Conservation (phyloP, 306 rosid species). For the Inga leiocalycina region DNA sequence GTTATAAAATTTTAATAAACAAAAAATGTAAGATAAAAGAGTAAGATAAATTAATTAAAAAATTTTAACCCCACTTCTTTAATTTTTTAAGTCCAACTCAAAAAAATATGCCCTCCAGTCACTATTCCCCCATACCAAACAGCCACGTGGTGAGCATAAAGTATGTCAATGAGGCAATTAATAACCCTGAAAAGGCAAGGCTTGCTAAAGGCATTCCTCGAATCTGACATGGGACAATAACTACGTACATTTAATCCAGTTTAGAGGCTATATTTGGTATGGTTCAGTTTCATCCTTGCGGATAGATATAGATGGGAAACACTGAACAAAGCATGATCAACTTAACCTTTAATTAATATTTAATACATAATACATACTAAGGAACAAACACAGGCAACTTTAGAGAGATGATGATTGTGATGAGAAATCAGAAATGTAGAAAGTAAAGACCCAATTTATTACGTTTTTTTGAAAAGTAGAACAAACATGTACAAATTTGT, state of each 20-base stretch:
- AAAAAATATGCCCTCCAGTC: no score
- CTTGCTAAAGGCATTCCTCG: background rate
- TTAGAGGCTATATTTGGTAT: background rate
- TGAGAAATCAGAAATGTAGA: conserved; percentile 6
- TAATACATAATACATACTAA: background rate
- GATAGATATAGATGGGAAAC: background rate
- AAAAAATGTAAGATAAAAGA: no score
- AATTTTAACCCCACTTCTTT: no score
- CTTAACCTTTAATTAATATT: conserved; percentile 7
- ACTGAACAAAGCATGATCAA: conserved; percentile 25
- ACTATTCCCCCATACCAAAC: no score
- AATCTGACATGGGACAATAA: conserved; percentile 25
- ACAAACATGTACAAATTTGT: conserved; percentile 30
- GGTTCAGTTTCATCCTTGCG: background rate
- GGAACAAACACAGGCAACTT: background rate
- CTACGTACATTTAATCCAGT: background rate
- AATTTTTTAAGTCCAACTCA: no score
- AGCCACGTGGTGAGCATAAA: background rate
- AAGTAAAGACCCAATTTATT: conserved; percentile 12
- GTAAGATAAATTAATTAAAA: no score
- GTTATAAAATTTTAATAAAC: no score
- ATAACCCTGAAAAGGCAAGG: background rate
- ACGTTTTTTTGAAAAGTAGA: background rate
- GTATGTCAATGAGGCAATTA: background rate
- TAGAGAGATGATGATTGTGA: background rate